Evolutionary conservation across 1,284 basidiomycete species (phyloP), one percentile per base, ranked within the genome.

Genomic region (Cutaneotrichosporon sp.): DNA sequence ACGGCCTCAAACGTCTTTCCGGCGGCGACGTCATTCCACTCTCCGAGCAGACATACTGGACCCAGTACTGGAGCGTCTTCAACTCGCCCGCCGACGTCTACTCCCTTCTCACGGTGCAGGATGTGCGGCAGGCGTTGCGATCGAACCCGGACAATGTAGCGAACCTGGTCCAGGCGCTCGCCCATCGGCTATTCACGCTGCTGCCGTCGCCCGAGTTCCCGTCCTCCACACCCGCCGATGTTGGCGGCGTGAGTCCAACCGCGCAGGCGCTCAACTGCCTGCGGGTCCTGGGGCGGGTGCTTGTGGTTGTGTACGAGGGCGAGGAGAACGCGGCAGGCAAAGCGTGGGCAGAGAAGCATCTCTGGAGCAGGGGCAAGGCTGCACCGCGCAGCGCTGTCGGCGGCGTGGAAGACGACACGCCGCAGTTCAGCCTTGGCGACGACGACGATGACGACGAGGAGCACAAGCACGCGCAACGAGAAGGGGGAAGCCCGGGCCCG

Each of bases 261-360:
- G 86, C 85, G 61, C 86, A 94, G 67, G 88, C 85, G 2, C 79
- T 96, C 35, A 96, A 93, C 65, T 91, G 90, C 66, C 69, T 94
- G 24, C 81, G 92, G 26, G 82, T 96, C 7, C 80, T 97, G 19
- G 85, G 88, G 55, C 81, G 91, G 51, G 81, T 94, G n/a, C 76
- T 94, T 12, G 90, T 90, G 2, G 84, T 91, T 14, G 76, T 93
- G 37, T 91, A 91, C 66, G 90, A 92, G 67, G 78, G 83, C 11
- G 85, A 90, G 56, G 66, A 80, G 86, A 62, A 76, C n/a, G 29
- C 22, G 16, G 34, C 33, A 3, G 47, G 53, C 48, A 32, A 45
- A 41, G 33, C 49, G 26, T 58, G 52, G 52, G 53, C 51, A n/a
- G 43, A 59, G 35, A 31, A 44, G 34, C 17, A 53, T 35, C 51